Conservation (phyloP, 2,329 filamentous ascomycete species). For the Aschersonia sp. region DNA sequence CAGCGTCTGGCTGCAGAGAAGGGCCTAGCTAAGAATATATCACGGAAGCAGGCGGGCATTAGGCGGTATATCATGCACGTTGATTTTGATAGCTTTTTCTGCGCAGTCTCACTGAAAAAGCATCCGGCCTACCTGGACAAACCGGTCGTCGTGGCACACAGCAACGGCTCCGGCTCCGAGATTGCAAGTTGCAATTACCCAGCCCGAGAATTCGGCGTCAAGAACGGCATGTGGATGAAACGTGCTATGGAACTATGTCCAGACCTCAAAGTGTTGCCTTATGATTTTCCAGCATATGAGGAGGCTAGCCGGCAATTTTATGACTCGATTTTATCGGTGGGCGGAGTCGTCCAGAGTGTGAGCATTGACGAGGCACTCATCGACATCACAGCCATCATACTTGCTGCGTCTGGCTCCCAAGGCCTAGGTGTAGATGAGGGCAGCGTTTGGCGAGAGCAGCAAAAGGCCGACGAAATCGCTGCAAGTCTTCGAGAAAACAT, state of each 20-base stretch:
- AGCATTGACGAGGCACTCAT: constrained; percentile 92
- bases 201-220: constrained; percentile 72
- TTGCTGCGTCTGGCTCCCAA: constrained; percentile 50
- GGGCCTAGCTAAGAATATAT: constrained; percentile 23
- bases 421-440: constrained; percentile 50
- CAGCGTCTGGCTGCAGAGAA: constrained; percentile 68
- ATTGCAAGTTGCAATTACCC: constrained; percentile 97
- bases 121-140: constrained; percentile 63
- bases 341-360: constrained; percentile 83
- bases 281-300: constrained; percentile 92
- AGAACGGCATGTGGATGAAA: constrained; percentile 99
- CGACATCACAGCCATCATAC: constrained; percentile 62
- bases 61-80: constrained; percentile 85
- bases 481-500: constrained; percentile 51
- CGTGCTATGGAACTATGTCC: constrained; percentile 70
- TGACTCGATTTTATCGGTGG: constrained; percentile 62
- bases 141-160: constrained; percentile 81
- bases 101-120: constrained; percentile 72
- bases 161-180: constrained; percentile 72
- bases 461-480: constrained; percentile 58
- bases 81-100: constrained; percentile 98
- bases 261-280: constrained; percentile 77
- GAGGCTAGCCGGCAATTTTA: constrained; percentile 83
- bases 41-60: constrained; percentile 43
- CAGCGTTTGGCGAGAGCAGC: constrained; percentile 63